A percentile compares a stretch with the other conserved stretches of the same genome.
Evolutionary conservation across 768 basidiomycete species (phyloP).

Genomic region (Megacollybia marginata): DNA sequence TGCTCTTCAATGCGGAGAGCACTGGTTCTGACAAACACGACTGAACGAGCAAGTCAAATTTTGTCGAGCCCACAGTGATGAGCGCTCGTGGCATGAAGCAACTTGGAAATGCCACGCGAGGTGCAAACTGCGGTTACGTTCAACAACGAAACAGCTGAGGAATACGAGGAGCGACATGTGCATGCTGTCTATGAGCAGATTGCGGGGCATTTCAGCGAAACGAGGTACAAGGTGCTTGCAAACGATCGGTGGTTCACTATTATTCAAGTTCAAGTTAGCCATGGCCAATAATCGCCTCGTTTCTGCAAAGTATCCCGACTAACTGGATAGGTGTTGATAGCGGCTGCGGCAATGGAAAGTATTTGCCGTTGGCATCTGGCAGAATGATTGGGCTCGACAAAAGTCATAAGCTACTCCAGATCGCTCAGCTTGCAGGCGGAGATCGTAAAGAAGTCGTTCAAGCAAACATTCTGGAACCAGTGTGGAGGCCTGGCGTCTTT

Average conservation of each 20-base stretch:
- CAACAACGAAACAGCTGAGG: constrained; percentile 41
- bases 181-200: constrained; percentile 82
- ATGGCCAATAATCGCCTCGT: constrained; percentile 81
- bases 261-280: constrained; percentile 43
- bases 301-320: constrained; percentile 61
- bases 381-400: constrained; percentile 81
- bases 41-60: constrained; percentile 71
- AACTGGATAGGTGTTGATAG: constrained; percentile 90
- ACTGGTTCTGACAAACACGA: constrained; percentile 50
- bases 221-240: constrained; percentile 70
- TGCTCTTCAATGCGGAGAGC: constrained; percentile 41
- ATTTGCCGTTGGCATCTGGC: constrained; percentile 69
- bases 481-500: constrained; percentile 76
- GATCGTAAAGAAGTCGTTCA: constrained; percentile 63
- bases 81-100: constrained; percentile 40
- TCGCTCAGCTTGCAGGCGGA: constrained; percentile 61
- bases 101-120: no score
- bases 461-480: constrained; percentile 67
- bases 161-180: constrained; percentile 70
- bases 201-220: constrained; percentile 81
- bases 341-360: constrained; percentile 97
- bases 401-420: constrained; percentile 68
- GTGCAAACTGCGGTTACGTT: constrained; percentile 21
- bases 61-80: constrained; percentile 87
- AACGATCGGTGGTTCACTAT: neutral